A percentile compares a stretch with the other conserved stretches of the same genome.
Conservation (phyloP, 176 grass and related monocot species). For the Chloris gayana region DNA sequence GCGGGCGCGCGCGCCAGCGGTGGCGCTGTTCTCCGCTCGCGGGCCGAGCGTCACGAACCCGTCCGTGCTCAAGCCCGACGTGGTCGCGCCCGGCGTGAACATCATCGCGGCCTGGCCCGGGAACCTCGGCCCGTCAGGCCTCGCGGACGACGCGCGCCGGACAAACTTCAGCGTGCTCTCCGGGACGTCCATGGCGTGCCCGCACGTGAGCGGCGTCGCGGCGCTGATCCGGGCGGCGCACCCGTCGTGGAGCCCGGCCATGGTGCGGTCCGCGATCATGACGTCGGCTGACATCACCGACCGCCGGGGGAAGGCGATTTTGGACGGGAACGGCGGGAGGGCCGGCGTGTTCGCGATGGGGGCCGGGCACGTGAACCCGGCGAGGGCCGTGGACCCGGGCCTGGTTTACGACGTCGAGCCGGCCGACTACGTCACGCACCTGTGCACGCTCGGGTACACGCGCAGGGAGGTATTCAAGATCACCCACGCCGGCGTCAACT, state of each 20-base stretch:
- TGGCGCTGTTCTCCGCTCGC: conserved; percentile 76
- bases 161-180: conserved; percentile 91
- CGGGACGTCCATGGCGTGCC: conserved; percentile 90
- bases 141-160: conserved; percentile 52
- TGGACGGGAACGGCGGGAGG: conserved; percentile 45
- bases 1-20: conserved; percentile 55
- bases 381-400: conserved; percentile 65
- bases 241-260: conserved; percentile 71
- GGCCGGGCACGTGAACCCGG: conserved; percentile 70
- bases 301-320: conserved; percentile 63
- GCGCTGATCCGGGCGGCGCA: conserved; percentile 63
- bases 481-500: conserved; percentile 69
- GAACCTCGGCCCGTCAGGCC: conserved; percentile 68
- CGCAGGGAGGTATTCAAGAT: conserved; percentile 72
- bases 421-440: conserved; percentile 71
- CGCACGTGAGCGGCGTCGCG: conserved; percentile 75
- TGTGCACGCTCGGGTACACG: conserved; percentile 81
- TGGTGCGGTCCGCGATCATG: conserved; percentile 81
- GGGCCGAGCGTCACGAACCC: conserved; percentile 87
- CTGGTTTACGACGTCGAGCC: conserved; percentile 77
- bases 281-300: conserved; percentile 73
- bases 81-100: conserved; percentile 80
- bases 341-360: conserved; percentile 67
- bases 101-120: conserved; percentile 94
- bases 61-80: conserved; percentile 76